Evolutionary conservation across 192 early-diverging fungal genomes (phyloP), one percentile per base, ranked within the genome.

Genomic region (Lobulomyces angularis): DNA sequence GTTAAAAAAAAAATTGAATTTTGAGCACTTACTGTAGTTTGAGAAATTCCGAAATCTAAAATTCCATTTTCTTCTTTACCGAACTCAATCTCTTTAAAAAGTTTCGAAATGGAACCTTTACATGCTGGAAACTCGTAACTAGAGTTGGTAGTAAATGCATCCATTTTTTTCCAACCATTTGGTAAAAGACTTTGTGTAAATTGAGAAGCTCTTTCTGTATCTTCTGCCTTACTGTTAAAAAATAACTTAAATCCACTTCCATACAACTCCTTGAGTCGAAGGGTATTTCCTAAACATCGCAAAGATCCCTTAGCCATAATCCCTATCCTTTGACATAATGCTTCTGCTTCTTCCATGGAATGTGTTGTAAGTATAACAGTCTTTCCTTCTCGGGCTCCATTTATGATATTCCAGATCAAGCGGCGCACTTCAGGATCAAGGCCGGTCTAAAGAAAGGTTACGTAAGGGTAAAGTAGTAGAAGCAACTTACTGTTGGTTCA

Each of bases 311-410:
- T 71, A 25, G 78, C 64, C 70, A 84, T 82, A 39, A 85, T 85
- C 28, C 76, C 82, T 41, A 85, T 84, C 26, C 69, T 55, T 8
- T 77, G 58, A 49, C 82, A 85, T 19, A 82, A 51, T 3, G 70
- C 72, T 45, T 83, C 81, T 27, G 81, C 82, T 59, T 85, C 82
- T 44, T 85, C 80, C 82, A 84, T 82, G 4, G 68, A 72, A 44
- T 84, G 80, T 5, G 82, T 83, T 2, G 78, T 84, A 35, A 74
- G 25, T 20, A 84, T 47, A 35, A 84, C 76, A 14, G 81, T 85
- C 32, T 67, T 66, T 17, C 60, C 67, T 27, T 55, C 46, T 32
- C 68, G 63, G 1, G 74, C 65, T 16, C 75, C 50, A 16, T 55
- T 56, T 33, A 85, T 55, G 39, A 79, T 84, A 33, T 67, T 61